Evolutionary conservation across 2,329 filamentous ascomycete genomes (phyloP).

Genomic region (Xylaria hypoxylon): DNA sequence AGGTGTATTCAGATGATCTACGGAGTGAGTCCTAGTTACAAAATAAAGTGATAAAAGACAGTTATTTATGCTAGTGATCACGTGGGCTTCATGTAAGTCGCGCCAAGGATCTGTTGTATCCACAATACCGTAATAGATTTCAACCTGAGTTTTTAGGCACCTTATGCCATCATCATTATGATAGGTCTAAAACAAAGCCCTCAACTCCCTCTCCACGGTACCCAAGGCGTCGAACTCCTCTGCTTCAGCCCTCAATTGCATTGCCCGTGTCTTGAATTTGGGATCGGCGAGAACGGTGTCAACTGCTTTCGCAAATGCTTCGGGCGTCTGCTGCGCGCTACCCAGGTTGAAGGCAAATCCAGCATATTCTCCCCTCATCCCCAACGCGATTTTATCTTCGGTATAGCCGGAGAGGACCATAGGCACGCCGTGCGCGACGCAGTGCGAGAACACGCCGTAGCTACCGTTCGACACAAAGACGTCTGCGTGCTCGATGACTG

Average conservation of each 20-base stretch:
- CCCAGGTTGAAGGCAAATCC: conserved; percentile 60
- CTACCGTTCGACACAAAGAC: conserved; percentile 63
- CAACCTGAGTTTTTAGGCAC: too few species aligned
- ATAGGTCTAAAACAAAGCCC: conserved; percentile 29
- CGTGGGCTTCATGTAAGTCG: too few species aligned
- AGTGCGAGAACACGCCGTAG: conserved; percentile 61
- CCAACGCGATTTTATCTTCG: conserved; percentile 58
- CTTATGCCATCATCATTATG: not conserved
- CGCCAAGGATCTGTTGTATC: too few species aligned
- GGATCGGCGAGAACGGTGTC: conserved; percentile 25
- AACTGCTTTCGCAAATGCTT: conserved; percentile 27
- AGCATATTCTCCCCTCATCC: conserved; percentile 56
- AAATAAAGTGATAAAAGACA: too few species aligned
- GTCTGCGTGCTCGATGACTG: conserved; percentile 50
- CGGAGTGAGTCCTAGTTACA: too few species aligned
- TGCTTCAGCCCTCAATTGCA: conserved; percentile 28
- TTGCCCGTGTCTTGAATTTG: conserved; percentile 30
- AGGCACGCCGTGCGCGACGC: conserved; percentile 59
- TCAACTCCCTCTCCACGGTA: conserved; percentile 33
- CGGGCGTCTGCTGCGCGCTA: conserved; percentile 44
- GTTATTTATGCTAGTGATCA: too few species aligned
- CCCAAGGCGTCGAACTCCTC: conserved; percentile 29
- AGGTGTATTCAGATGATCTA: too few species aligned
- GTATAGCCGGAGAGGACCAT: conserved; percentile 59
- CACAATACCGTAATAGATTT: too few species aligned